Evolutionary conservation across 2,329 filamentous ascomycete genomes (phyloP).

Genomic region (Trichoderma polysporum): DNA sequence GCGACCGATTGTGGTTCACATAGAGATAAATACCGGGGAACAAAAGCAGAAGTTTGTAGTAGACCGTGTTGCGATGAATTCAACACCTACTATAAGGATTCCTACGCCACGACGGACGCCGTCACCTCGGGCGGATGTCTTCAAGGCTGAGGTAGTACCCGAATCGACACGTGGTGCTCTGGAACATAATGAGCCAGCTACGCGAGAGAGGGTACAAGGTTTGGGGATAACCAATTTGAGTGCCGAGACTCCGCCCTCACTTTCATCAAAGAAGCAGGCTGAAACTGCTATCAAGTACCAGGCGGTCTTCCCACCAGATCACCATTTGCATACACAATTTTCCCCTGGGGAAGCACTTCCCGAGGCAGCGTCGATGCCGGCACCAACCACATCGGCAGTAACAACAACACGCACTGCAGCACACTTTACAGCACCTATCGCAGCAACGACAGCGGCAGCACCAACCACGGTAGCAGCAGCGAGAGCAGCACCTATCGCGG

Average conservation of each 20-base stretch:
- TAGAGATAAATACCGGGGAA: slow-evolving; percentile 5
- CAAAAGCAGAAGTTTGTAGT: slow-evolving; percentile 11
- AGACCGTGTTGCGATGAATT: slow-evolving; percentile 6
- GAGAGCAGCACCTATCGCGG: slow-evolving; percentile 48
- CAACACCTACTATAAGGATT: slow-evolving; percentile 13
- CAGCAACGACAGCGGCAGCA: slow-evolving; percentile 24
- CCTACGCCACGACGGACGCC: slow-evolving; percentile 22
- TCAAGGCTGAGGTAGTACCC: background rate
- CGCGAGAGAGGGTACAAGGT: slow-evolving; percentile 41
- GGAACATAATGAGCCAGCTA: slow-evolving; percentile 1
- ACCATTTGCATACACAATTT: slow-evolving; percentile 47
- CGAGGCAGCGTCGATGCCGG: background rate
- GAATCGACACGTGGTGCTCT: background rate
- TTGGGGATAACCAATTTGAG: slow-evolving; percentile 39
- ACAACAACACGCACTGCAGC: background rate
- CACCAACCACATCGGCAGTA: background rate
- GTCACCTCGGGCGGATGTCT: slow-evolving; percentile 2
- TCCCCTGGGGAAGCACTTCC: background rate
- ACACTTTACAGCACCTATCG: background rate
- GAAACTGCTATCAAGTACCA: slow-evolving; percentile 48
- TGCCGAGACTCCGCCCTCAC: slow-evolving; percentile 52
- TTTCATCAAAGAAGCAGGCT: slow-evolving; percentile 48
- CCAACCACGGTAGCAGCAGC: slow-evolving; percentile 53
- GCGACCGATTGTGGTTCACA: slow-evolving; percentile 7
- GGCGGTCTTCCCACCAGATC: slow-evolving; percentile 58